Base-by-base conservation (phyloP, 345 rosid genomes). In the Populus alba region DNA sequence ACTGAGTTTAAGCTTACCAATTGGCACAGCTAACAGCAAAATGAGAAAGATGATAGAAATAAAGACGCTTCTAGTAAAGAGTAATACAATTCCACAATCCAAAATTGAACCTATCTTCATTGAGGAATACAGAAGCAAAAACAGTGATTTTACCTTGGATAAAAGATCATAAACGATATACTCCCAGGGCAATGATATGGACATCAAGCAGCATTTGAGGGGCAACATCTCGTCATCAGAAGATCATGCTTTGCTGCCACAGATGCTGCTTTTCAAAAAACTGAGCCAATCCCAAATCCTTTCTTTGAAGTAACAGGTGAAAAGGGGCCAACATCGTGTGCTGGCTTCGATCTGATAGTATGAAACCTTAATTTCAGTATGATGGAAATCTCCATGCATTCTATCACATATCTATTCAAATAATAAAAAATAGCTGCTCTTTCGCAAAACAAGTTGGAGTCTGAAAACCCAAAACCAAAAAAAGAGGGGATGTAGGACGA, bases 101-200 rank as follows among this genome's bases (percentile, higher is more conserved):
- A 53, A 53, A 20, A 53, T 1, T 1, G 8, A 53, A 7, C 59
- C 20, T 39, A 66, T 5, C 69, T 66, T 16, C 22, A 66, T 27
- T 2, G 18, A 31, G 69, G 35, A 29, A 23, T 8, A 68, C 0
- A 69, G 7, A 22, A 38, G 37, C 51, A 37, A 15, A 35, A 47
- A 15, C 25, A 10, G 31, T n/a, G 68, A 79, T 66, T 81, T 83
- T 75, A 97, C 99, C 98, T 97, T 94, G 79, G 90, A 94, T 74
- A 97, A 83, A 75, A 97, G 97, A 87, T 97, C 98, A 77, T 88
- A 86, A 83, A 97, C 97, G 85, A 97, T 94, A 72, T 89, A 86
- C 69, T 94, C 98, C 99, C 99, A 94, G 1, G 98, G 97, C 82
- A 97, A 87, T 25, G 98, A 89, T 75, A 97, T 87, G 27, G 99